These are phyloP conservation scores for Pezicula radicicola DNA, from an alignment of 2,329 filamentous ascomycete genomes.

Conservation along the genomic window DNA sequence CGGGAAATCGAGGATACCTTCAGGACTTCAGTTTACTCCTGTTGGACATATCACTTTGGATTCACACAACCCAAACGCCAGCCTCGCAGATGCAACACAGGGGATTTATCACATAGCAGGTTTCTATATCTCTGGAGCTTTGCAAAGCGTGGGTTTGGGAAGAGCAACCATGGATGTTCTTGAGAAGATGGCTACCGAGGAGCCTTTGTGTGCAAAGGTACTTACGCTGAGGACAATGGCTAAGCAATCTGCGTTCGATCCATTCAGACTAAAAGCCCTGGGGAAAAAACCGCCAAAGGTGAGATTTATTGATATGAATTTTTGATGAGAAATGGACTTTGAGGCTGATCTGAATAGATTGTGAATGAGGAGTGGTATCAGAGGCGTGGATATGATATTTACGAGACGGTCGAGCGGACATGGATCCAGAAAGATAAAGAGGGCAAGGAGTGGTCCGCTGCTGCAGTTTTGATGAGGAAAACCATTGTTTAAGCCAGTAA, in stretches of 20 bases:
- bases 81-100: background rate
- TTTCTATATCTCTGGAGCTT: constrained; percentile 6
- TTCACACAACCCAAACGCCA: background rate
- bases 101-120: constrained; percentile 1
- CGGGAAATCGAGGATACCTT: background rate
- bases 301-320: background rate
- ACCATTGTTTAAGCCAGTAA: background rate
- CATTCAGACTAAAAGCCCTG: background rate
- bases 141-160: constrained; percentile 4
- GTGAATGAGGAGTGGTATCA: constrained; percentile 5
- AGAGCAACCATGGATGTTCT: constrained; percentile 5
- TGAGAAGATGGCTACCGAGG: constrained; percentile 1
- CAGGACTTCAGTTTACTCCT: background rate
- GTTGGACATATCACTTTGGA: constrained; percentile 7
- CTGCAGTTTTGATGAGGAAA: constrained; percentile 3
- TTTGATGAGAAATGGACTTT: background rate
- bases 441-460: background rate
- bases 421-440: background rate
- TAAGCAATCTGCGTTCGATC: background rate
- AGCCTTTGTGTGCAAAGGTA: constrained; percentile 5
- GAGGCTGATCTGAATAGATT: background rate
- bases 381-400: constrained; percentile 5
- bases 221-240: constrained; percentile 3
- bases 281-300: background rate
- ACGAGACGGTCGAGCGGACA: background rate